These are phyloP conservation scores for Litsea cubeba DNA, from an alignment of 164 flowering plant species.

Conservation along the genomic window DNA sequence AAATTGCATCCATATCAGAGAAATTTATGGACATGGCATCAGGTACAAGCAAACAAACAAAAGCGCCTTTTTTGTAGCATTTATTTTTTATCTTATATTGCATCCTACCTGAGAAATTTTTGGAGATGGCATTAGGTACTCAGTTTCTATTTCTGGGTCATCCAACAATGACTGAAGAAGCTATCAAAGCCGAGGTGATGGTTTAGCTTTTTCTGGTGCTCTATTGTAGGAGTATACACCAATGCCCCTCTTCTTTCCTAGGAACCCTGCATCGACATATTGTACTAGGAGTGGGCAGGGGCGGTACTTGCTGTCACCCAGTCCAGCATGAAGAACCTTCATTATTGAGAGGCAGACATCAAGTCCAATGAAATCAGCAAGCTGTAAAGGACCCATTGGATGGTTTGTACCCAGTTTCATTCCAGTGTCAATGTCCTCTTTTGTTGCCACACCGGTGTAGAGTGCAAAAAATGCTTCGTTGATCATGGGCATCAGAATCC, in stretches of 20 bases:
- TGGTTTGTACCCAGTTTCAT: slow-evolving; percentile 98
- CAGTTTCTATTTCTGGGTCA: neutral
- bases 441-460: slow-evolving; percentile 87
- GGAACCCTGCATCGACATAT: slow-evolving; percentile 91
- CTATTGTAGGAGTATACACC: slow-evolving; percentile 76
- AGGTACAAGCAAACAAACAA: too few relatives aligned
- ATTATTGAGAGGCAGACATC: slow-evolving; percentile 83
- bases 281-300: slow-evolving; percentile 97
- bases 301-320: slow-evolving; percentile 72
- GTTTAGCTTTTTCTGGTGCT: neutral
- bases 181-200: slow-evolving; percentile 1
- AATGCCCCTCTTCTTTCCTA: slow-evolving; percentile 73
- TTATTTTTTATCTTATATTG: too few relatives aligned
- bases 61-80: too few relatives aligned
- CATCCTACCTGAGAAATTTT: too few relatives aligned
- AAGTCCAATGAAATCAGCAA: slow-evolving; percentile 92
- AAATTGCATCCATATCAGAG: too few relatives aligned
- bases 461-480: slow-evolving; percentile 87
- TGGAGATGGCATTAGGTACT: neutral
- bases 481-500: slow-evolving; percentile 95
- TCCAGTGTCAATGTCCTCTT: slow-evolving; percentile 87
- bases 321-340: slow-evolving; percentile 84
- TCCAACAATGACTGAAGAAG: neutral
- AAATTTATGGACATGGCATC: too few relatives aligned
- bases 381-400: slow-evolving; percentile 95